Evolutionary conservation across 305 asterid species (phyloP).

Genomic region (Fraxinus paxiana): DNA sequence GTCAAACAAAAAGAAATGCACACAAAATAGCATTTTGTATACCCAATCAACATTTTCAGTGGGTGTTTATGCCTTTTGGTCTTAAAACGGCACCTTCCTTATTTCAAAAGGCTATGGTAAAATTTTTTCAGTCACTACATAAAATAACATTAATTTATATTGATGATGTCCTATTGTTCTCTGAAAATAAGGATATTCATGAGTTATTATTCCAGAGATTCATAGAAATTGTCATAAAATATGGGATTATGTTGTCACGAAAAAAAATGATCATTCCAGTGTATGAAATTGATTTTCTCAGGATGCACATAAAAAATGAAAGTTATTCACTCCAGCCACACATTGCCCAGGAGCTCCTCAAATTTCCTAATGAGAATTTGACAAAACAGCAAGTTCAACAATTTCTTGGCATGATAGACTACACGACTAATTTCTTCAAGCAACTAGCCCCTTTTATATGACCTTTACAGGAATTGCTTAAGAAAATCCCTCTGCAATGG

Average conservation of each 20-base stretch:
- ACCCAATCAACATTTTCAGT: background rate
- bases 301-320: background rate
- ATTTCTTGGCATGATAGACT: background rate
- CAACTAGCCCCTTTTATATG: background rate
- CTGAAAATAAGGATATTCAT: background rate
- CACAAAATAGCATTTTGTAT: background rate
- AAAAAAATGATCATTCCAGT: background rate
- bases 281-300: background rate
- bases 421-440: background rate
- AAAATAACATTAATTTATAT: background rate
- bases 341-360: background rate
- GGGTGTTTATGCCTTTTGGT: constrained; percentile 2
- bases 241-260: background rate
- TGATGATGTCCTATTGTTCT: background rate
- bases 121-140: background rate
- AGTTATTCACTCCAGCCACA: background rate
- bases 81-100: background rate
- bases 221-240: background rate
- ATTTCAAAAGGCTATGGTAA: background rate
- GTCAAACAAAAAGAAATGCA: background rate
- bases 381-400: background rate
- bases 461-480: background rate
- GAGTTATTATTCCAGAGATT: background rate
- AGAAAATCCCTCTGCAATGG: background rate
- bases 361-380: background rate